Evolutionary conservation across 139 green algal genomes (phyloP).

Genomic region (Desmodesmus armatus): DNA sequence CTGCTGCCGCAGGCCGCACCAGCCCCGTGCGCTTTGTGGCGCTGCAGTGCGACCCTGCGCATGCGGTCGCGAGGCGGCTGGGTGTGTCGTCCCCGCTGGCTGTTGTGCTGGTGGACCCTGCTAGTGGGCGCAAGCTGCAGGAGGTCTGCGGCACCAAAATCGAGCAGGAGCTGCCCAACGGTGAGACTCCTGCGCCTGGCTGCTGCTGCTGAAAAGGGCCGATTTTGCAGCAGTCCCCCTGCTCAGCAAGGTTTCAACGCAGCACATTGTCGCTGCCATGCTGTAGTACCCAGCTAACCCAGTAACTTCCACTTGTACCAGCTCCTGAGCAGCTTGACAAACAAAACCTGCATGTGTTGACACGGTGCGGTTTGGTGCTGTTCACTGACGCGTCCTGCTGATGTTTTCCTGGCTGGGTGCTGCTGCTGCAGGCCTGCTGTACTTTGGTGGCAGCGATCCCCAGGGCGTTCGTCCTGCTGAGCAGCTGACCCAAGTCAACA

Average conservation of each 20-base stretch:
- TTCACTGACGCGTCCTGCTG: no score
- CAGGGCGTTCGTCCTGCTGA: neutral
- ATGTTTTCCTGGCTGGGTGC: neutral
- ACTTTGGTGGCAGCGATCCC: conserved; percentile 16
- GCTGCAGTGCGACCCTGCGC: conserved; percentile 6
- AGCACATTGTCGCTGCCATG: no score
- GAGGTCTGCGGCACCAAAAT: conserved; percentile 26
- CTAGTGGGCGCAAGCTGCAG: conserved; percentile 14
- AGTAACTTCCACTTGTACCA: no score
- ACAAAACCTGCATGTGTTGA: no score
- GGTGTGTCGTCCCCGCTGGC: conserved; percentile 1
- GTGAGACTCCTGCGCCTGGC: no score
- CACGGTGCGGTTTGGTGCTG: no score
- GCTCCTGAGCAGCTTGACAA: no score
- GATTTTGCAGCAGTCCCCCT: no score
- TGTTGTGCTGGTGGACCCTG: conserved; percentile 27
- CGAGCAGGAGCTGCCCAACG: conserved; percentile 21
- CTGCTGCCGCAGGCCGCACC: neutral
- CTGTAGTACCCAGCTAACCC: no score
- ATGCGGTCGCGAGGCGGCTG: conserved; percentile 1
- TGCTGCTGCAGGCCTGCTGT: conserved; percentile 23
- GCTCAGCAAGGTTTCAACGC: no score
- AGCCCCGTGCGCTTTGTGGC: conserved; percentile 18
- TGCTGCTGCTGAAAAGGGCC: no score
- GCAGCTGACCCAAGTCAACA: neutral